Conservation (phyloP, 1,284 basidiomycete genomes). For the Inonotus hispidus region DNA sequence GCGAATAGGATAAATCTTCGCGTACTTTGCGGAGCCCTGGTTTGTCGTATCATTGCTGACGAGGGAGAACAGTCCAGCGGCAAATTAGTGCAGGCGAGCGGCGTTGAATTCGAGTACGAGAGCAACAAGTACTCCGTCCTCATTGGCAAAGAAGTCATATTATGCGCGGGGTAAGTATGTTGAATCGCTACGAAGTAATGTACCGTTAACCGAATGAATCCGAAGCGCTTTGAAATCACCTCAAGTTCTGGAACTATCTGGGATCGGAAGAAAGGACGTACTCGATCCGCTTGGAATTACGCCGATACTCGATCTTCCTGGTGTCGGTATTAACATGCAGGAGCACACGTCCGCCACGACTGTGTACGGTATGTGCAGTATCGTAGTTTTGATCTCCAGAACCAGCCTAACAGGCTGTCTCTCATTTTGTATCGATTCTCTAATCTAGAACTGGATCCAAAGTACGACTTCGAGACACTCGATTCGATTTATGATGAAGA, state of each 20-base stretch:
- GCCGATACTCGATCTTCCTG: slow-evolving; percentile 31
- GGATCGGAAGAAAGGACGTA: slow-evolving; percentile 32
- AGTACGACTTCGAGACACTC: slow-evolving; percentile 15
- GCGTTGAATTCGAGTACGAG: slow-evolving; percentile 29
- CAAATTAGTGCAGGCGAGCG: slow-evolving; percentile 25
- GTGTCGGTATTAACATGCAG: slow-evolving; percentile 32
- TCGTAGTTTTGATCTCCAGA: background rate
- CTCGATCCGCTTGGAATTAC: slow-evolving; percentile 29
- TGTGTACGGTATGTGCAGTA: slow-evolving; percentile 20
- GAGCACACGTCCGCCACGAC: slow-evolving; percentile 25
- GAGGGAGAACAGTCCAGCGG: background rate
- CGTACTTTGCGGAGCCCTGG: slow-evolving; percentile 21
- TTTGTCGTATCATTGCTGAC: slow-evolving; percentile 14
- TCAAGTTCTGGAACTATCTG: slow-evolving; percentile 36
- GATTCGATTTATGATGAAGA: slow-evolving; percentile 20
- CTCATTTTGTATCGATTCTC: background rate
- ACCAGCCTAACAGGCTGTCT: no score
- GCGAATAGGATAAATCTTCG: slow-evolving; percentile 20
- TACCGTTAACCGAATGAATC: background rate
- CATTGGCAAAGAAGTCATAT: slow-evolving; percentile 33
- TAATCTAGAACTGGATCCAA: slow-evolving; percentile 5
- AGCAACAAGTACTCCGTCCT: slow-evolving; percentile 26
- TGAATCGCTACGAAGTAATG: background rate
- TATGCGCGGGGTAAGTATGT: slow-evolving; percentile 29
- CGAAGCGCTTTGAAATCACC: slow-evolving; percentile 28